These are phyloP conservation scores for Thelephora ganbajun DNA, from an alignment of 768 basidiomycete genomes.

Conservation along the genomic window DNA sequence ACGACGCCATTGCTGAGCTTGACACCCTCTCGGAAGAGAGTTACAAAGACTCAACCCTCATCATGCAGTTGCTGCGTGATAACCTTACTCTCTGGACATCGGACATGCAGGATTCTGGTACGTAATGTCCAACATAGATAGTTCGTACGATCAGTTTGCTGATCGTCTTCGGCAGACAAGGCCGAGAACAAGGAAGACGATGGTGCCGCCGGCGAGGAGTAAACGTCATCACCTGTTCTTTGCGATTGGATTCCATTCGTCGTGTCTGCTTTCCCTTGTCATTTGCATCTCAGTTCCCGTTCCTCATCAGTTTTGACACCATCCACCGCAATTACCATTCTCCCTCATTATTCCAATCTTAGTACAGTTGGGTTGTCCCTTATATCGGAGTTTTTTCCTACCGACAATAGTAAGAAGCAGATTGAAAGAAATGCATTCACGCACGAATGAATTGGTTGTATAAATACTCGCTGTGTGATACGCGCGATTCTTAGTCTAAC, in stretches of 20 bases:
- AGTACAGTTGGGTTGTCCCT: no score
- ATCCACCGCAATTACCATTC: neutral
- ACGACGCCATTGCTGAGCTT: constrained; percentile 97
- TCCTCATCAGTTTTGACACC: neutral
- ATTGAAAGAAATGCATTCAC: no score
- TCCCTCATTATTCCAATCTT: neutral
- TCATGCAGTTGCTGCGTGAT: constrained; percentile 93
- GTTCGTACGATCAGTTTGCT: neutral
- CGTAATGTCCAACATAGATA: constrained; percentile 14
- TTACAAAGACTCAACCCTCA: constrained; percentile 98
- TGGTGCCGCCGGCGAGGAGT: constrained; percentile 48
- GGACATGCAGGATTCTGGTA: constrained; percentile 89
- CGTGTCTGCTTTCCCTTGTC: constrained; percentile 3
- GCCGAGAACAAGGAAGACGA: constrained; percentile 60
- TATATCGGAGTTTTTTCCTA: no score
- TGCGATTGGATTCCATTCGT: constrained; percentile 2
- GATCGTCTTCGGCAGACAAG: constrained; percentile 37
- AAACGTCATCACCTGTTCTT: neutral
- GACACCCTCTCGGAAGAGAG: constrained; percentile 97
- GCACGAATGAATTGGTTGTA: neutral
- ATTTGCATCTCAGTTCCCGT: constrained; percentile 3
- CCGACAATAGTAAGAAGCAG: no score
- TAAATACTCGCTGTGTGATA: neutral
- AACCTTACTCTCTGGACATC: constrained; percentile 98
- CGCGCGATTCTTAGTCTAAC: neutral